Base-by-base conservation (phyloP, 2,329 filamentous ascomycete species). In the Penicillium sp. region DNA sequence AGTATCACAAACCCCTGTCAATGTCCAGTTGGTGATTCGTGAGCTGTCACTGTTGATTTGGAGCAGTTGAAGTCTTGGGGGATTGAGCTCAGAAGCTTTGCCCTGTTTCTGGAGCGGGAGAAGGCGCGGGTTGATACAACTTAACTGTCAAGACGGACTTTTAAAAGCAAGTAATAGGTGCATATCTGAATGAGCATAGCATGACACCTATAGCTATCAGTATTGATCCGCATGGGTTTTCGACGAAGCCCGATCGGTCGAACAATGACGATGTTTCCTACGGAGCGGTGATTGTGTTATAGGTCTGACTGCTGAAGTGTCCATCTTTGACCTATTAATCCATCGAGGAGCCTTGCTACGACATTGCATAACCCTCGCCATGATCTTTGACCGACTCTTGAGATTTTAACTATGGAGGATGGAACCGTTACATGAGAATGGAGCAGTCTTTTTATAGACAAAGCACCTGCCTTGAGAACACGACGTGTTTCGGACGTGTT, bases 41-140 rank as follows among this genome's bases (percentile, higher is more conserved):
- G 64, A 67, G 73, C 61, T 65, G 54, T 55, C 56, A 0, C 53
- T 66, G 63, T 72, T 3, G 66, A 77, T 47, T 61, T 63, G 50
- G 55, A 62, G 6, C 41, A 53, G 2, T 46, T 63, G 3, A 66
- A 62, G 52, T 55, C 55, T 8, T 77, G 68, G 68, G 71, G 67
- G 0, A 61, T 80, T 29, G 63, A 67, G 1, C 41, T 77, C 46
- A 70, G 68, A n/a, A 73, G 65, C 0, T 75, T 80, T 49, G 59
- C 67, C n/a, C 56, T 65, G 18, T 80, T 75, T 44, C 46, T 79
- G 37, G 59, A 68, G 47, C 62, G 69, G 41, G 72, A 79, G 61
- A 69, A 68, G 52, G 4, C n/a, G n/a, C n/a, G n/a, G n/a, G n/a
- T n/a, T n/a, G n/a, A n/a, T n/a, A 24, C 43, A 18, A 60, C 57